These are phyloP conservation scores for Blastocystis sp. DNA, from an alignment of 352 stramenopile genomes.

Conservation along the genomic window DNA sequence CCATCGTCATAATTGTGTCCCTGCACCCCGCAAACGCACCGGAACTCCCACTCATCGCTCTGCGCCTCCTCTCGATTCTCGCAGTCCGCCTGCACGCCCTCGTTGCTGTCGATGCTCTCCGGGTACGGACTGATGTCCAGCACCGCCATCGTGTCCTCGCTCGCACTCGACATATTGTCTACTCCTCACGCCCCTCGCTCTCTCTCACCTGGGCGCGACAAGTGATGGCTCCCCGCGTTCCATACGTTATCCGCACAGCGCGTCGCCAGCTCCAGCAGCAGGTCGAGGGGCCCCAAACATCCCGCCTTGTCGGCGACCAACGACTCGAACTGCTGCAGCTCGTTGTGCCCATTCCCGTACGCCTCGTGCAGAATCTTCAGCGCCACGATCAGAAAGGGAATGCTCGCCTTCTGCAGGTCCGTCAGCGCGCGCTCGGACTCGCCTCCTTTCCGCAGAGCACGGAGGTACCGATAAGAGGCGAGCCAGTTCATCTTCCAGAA, in stretches of 20 bases:
- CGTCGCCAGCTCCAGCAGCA: constrained; percentile 64
- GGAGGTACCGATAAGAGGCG: constrained; percentile 19
- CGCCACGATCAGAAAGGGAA: constrained; percentile 62
- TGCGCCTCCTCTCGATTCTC: background rate
- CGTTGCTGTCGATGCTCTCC: constrained; percentile 65
- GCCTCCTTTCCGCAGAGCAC: background rate
- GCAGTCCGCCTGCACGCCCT: background rate
- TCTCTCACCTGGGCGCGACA: constrained; percentile 38
- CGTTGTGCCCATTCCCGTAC: constrained; percentile 40
- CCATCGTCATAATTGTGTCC: constrained; percentile 70
- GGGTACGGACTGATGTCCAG: constrained; percentile 59
- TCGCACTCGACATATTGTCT: constrained; percentile 57
- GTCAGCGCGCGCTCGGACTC: background rate
- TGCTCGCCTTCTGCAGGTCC: background rate
- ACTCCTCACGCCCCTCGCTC: background rate
- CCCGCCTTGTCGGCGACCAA: constrained; percentile 7
- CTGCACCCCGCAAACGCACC: constrained; percentile 49
- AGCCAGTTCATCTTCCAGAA: constrained; percentile 66
- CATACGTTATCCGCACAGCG: constrained; percentile 40
- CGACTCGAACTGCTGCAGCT: constrained; percentile 50
- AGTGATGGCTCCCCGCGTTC: constrained; percentile 8
- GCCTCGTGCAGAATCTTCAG: constrained; percentile 70
- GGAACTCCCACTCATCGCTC: constrained; percentile 56
- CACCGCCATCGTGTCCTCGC: constrained; percentile 40
- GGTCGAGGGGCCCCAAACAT: constrained; percentile 32